Conservation (phyloP, 1,284 basidiomycete genomes). For the Pseudozyma thailandica region DNA sequence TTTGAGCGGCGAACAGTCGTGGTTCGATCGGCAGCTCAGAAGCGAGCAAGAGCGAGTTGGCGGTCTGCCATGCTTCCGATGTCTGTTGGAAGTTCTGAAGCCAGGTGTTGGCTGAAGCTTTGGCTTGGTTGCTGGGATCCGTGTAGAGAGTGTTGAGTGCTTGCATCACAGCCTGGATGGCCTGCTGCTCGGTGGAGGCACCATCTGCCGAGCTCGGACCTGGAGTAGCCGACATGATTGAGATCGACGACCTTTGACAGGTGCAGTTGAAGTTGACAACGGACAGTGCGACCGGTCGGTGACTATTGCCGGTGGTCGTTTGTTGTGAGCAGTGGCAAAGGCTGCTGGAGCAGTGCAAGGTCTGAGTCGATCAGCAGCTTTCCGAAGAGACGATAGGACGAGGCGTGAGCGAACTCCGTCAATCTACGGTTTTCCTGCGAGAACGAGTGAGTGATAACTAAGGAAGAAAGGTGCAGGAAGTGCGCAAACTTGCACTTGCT, state of each 20-base stretch:
- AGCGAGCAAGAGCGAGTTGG: slow-evolving; percentile 86
- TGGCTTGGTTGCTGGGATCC: slow-evolving; percentile 80
- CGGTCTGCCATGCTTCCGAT: slow-evolving; percentile 95
- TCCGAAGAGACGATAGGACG: too few species aligned
- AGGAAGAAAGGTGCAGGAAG: background rate
- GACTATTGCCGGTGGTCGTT: too few species aligned
- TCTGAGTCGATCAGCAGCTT: too few species aligned
- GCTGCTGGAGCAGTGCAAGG: too few species aligned
- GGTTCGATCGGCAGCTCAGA: slow-evolving; percentile 82
- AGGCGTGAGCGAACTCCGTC: too few species aligned
- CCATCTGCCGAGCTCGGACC: slow-evolving; percentile 23
- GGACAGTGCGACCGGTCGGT: too few species aligned
- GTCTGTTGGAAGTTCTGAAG: slow-evolving; percentile 69
- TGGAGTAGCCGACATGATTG: slow-evolving; percentile 22
- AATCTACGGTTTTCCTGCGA: too few species aligned
- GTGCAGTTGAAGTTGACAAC: too few species aligned
- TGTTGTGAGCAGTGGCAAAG: too few species aligned
- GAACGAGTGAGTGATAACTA: background rate
- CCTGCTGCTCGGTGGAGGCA: slow-evolving; percentile 31
- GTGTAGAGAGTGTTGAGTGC: slow-evolving; percentile 72
- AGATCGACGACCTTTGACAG: too few species aligned
- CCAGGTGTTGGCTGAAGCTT: slow-evolving; percentile 74
- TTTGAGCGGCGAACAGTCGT: slow-evolving; percentile 95
- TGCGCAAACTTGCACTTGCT: background rate
- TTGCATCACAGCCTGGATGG: slow-evolving; percentile 68